These are phyloP conservation scores for Zizania palustris DNA, from an alignment of 202 grass and related monocot genomes.

Conservation along the genomic window DNA sequence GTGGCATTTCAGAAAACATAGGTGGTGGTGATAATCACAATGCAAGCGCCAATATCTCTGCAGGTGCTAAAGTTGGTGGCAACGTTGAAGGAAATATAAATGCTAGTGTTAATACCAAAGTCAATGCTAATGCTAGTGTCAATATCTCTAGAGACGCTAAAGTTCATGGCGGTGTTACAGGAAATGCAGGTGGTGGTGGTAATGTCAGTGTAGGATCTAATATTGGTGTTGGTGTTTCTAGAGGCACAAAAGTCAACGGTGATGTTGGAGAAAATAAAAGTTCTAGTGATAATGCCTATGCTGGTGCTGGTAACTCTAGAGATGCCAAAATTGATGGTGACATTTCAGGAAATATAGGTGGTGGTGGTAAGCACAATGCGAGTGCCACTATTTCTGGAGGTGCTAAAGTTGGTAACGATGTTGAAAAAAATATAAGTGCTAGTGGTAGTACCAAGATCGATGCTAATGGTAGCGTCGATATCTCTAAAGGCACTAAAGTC, in stretches of 20 bases:
- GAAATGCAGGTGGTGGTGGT: background rate
- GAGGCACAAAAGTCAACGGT: background rate
- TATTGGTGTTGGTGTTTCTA: background rate
- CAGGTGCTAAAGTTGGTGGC: background rate
- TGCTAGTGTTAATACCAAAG: background rate
- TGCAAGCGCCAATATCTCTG: too few relatives aligned
- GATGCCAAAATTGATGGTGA: background rate
- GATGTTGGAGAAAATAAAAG: too few relatives aligned
- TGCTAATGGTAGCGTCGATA: background rate
- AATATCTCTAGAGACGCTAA: background rate
- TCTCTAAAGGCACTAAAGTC: too few relatives aligned
- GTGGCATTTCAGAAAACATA: background rate
- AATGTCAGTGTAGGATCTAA: too few relatives aligned
- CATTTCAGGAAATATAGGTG: background rate
- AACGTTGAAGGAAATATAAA: background rate
- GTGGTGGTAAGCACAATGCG: background rate
- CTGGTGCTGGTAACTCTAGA: background rate
- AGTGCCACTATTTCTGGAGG: background rate
- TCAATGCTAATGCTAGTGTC: background rate
- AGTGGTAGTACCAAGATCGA: background rate
- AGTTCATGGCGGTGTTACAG: background rate
- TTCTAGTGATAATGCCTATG: background rate
- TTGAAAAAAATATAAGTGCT: background rate
- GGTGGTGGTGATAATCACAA: background rate
- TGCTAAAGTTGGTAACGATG: background rate